These are phyloP conservation scores for Tricharina praecox DNA, from an alignment of 495 filamentous ascomycete species.

Conservation along the genomic window DNA sequence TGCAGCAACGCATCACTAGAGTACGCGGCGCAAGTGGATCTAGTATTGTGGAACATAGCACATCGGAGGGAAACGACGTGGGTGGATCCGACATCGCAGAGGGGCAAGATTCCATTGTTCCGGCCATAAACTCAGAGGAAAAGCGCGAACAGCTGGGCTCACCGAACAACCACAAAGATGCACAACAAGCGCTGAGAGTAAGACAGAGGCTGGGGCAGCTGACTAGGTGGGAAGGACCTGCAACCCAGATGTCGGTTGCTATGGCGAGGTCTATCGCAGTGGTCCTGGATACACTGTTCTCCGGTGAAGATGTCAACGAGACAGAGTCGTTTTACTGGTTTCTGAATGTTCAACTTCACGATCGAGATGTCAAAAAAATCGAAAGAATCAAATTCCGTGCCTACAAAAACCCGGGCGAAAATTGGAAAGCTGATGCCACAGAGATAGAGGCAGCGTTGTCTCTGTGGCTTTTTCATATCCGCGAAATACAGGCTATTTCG, in stretches of 20 bases:
- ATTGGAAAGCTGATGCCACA: slow-evolving; percentile 4
- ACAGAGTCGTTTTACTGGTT: slow-evolving; percentile 3
- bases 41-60: no score
- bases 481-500: no score
- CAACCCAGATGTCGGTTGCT: neutral
- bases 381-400: neutral
- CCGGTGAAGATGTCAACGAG: neutral
- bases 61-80: no score
- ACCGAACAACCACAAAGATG: neutral
- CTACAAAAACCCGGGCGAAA: neutral
- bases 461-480: slow-evolving; percentile 9
- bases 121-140: no score
- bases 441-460: slow-evolving; percentile 13
- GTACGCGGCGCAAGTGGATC: neutral
- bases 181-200: neutral
- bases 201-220: slow-evolving; percentile 2
- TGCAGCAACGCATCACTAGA: no score
- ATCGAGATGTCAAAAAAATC: no score
- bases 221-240: slow-evolving; percentile 5
- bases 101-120: no score
- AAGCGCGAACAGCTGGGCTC: no score
- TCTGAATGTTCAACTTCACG: neutral
- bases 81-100: no score
- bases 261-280: slow-evolving; percentile 7
- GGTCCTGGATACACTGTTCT: slow-evolving; percentile 6